phyloP scores from a whole-genome alignment of 371 early-diverging fungal species.

The Phascolomyces articulosus region DNA sequence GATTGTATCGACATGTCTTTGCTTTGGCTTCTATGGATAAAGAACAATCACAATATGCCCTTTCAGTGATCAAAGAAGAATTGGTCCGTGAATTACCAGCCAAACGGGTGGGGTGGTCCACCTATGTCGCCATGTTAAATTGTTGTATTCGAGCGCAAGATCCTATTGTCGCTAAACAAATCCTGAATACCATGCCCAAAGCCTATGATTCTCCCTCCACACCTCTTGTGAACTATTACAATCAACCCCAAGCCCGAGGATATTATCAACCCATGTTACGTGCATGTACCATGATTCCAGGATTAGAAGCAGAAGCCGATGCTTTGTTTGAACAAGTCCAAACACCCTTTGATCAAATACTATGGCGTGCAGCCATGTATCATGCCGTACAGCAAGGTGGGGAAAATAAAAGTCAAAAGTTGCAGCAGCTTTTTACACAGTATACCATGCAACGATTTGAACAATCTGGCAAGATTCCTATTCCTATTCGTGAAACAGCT shows the following conservation, averaged over 20 bases:
- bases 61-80: constrained; percentile 39
- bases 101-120: constrained; percentile 18
- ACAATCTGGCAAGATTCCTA: constrained; percentile 39
- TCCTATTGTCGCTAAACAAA: constrained; percentile 3
- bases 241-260: background rate
- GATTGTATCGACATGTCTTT: constrained; percentile 40
- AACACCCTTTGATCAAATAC: constrained; percentile 8
- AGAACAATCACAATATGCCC: constrained; percentile 38
- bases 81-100: constrained; percentile 36
- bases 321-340: constrained; percentile 19
- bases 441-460: constrained; percentile 50
- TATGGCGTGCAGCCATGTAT: constrained; percentile 25
- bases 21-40: constrained; percentile 38
- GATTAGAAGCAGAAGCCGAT: constrained; percentile 8
- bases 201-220: too few relatives aligned
- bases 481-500: constrained; percentile 36
- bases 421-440: constrained; percentile 36
- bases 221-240: background rate
- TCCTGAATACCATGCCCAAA: background rate
- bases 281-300: constrained; percentile 11
- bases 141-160: constrained; percentile 42
- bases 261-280: constrained; percentile 28
- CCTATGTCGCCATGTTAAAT: constrained; percentile 42
- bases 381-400: constrained; percentile 10
- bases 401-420: constrained; percentile 8